phyloP scores from a whole-genome alignment of 2,329 filamentous ascomycete species.

The Aspergillus sp. region DNA sequence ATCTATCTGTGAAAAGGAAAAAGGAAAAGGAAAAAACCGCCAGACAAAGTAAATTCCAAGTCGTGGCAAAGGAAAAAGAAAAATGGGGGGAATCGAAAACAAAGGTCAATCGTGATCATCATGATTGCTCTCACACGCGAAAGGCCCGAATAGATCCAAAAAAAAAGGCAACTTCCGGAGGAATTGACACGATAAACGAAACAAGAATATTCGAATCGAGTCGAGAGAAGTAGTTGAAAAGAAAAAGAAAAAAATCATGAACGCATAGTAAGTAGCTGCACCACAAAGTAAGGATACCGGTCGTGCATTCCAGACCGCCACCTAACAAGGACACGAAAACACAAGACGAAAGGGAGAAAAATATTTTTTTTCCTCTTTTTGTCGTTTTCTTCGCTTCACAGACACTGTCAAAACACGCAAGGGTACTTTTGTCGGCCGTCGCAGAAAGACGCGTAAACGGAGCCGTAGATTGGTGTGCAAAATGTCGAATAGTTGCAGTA shows the following conservation, averaged over 20 bases:
- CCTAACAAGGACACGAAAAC: conserved; percentile 10
- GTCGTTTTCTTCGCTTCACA: conserved; percentile 16
- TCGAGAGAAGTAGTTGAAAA: neutral
- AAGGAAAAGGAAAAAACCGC: neutral
- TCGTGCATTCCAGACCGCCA: conserved; percentile 12
- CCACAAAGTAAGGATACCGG: conserved; percentile 6
- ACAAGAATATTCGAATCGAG: conserved; percentile 12
- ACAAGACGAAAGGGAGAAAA: neutral
- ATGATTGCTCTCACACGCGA: conserved; percentile 21
- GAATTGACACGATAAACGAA: conserved; percentile 11
- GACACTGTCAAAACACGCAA: conserved; percentile 19
- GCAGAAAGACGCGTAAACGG: conserved; percentile 23
- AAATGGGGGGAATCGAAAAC: conserved; percentile 21
- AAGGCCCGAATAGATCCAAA: conserved; percentile 12
- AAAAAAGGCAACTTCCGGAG: conserved; percentile 1
- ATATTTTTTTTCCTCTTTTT: conserved; percentile 23
- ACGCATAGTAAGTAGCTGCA: conserved; percentile 7
- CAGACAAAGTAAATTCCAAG: neutral
- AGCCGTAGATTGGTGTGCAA: conserved; percentile 21
- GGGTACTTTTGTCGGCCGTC: conserved; percentile 26
- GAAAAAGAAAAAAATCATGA: conserved; percentile 7
- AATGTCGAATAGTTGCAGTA: conserved; percentile 21
- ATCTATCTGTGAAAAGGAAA: neutral
- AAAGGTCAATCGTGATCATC: conserved; percentile 28
- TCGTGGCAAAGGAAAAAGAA: conserved; percentile 19